Base-by-base conservation (phyloP, 106 monocot species). In the Vanilla planifolia region DNA sequence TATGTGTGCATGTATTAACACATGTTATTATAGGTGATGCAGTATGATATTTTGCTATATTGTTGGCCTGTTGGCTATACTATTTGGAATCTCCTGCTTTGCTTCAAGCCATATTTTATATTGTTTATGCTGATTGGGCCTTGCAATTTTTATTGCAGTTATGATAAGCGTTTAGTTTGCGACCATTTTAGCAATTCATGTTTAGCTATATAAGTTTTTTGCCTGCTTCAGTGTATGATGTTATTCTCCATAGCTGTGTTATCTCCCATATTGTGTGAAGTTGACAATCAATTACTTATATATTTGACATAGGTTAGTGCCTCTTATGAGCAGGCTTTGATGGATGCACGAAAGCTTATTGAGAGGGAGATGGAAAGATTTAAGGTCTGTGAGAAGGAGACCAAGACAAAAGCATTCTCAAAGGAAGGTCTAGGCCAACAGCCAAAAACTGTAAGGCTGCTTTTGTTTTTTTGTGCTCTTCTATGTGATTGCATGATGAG, bases 361-460 rank as follows among this genome's bases (percentile, higher is more conserved):
- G 96, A 96, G 51, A 78, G 86, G 48, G 90, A 96, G 67, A 96
- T 96, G 96, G 96, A 96, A 77, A 78, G 96, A 44, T 96, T 96
- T 69, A 96, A 96, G 76, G 74, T 96, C 26, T 96, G 90, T 75
- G 96, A 96, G 74, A 96, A 96, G 71, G 96, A 96, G 64, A 96
- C 90, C 3, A 96, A 96, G 75, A 96, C 96, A 51, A 96, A 96
- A 77, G 96, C 96, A 41, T 96, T 96, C 50, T 96, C 96, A 17
- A 96, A 96, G 62, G 96, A 96, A 76, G 96, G 96, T 2, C 77
- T 96, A 62, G 96, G 83, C 25, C 96, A 96, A 62, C 96, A 96
- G 67, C 90, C 96, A 13, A 96, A 91, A 76, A 87, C 96, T 50
- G 96, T 96, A 79, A 77, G 86, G 22, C 43, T 34, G 27, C 14